Percentiles rank a stretch among this genome's conserved stretches.
Conservation (phyloP, 768 basidiomycete genomes). For the Amylocystis lapponica region DNA sequence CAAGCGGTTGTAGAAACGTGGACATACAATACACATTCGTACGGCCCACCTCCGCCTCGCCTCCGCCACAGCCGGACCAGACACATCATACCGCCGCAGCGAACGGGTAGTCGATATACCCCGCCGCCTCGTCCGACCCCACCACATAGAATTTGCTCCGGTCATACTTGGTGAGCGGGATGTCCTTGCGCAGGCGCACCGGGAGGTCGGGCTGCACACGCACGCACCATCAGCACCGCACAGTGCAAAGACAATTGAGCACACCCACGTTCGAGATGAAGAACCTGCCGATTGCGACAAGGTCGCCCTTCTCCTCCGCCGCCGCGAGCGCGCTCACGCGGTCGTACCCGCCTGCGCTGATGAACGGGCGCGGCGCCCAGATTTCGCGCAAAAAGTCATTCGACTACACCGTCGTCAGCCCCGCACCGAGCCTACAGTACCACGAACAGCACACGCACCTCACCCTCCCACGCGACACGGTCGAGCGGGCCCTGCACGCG, state of each 20-base stretch:
- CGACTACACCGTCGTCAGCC: no score
- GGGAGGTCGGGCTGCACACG: slow-evolving; percentile 23
- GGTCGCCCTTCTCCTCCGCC: slow-evolving; percentile 12
- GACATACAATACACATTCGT: no score
- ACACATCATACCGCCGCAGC: no score
- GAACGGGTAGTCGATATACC: slow-evolving; percentile 17
- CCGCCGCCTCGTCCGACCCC: slow-evolving; percentile 16
- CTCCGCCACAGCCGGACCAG: no score
- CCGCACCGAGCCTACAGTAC: no score
- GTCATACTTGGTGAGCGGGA: slow-evolving; percentile 1
- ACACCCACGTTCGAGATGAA: slow-evolving; percentile 22
- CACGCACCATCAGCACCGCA: no score
- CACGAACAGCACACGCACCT: not conserved
- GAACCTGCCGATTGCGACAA: slow-evolving; percentile 17
- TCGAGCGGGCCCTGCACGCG: slow-evolving; percentile 4
- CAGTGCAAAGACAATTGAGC: no score
- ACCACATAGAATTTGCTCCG: slow-evolving; percentile 20
- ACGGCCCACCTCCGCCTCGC: no score
- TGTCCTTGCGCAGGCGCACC: not conserved
- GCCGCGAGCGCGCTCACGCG: slow-evolving; percentile 15
- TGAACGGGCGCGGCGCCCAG: slow-evolving; percentile 16
- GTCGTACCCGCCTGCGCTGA: slow-evolving; percentile 18
- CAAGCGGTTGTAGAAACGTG: no score
- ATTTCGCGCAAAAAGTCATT: slow-evolving; percentile 19
- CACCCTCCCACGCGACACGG: not conserved